Evolutionary conservation across 306 rosid species (phyloP), one percentile per base, ranked within the genome.

Genomic region (Pachyrhizus erosus): DNA sequence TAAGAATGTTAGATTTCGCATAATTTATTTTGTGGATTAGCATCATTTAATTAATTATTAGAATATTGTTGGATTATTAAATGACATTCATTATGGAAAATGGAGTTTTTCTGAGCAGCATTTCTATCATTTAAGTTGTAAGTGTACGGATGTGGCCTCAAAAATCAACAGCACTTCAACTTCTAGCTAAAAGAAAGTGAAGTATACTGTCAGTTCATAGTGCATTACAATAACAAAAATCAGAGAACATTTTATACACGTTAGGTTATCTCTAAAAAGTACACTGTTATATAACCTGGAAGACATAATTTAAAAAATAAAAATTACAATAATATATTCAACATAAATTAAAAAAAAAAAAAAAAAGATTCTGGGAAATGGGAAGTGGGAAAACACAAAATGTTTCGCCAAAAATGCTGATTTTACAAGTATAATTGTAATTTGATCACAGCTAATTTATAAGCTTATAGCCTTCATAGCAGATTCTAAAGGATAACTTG

Each of bases 401-500:
- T 39, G 68, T 51, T 65, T 82, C 48, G 37, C 15, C 20, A 52
- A 0, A 75, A 75, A 20, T 67, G 42, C 29, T 15, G 4, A 42
- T 43, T 26, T 23, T 45, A 15, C 80, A 51, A 73, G 69, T 5
- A 39, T 27, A 65, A 11, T 6, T 75, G 52, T 20, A 75, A 67
- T 58, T 68, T 7, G 40, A 29, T 20, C 52, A 55, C 31, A 67
- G n/a, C 27, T 39, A 6, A 23, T 13, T 46, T 26, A 70, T 55
- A 24, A 6, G 77, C 51, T 26, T 17, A n/a, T 45, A 73, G 5
- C 54, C 65, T 3, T 45, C 39, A 45, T 10, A 29, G 29, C 26
- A 54, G 17, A 68, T 46, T 24, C 27, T 42, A 42, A 20, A 82
- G 66, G 54, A 67, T 5, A 67, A 40, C 75, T 51, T n/a, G 45